These are phyloP conservation scores for Quercus agrifolia DNA, from an alignment of 306 rosid genomes.

Conservation along the genomic window DNA sequence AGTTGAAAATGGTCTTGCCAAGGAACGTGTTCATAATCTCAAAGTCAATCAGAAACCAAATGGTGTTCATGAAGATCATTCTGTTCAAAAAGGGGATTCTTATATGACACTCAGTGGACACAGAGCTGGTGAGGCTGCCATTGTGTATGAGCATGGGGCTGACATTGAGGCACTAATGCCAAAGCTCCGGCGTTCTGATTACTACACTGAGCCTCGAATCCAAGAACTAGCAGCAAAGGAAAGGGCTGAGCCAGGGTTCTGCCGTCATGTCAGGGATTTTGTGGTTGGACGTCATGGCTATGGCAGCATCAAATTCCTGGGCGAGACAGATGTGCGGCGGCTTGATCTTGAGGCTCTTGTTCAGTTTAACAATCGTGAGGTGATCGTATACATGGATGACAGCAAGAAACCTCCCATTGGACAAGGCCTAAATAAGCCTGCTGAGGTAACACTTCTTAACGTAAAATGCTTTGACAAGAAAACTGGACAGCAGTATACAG, in stretches of 20 bases:
- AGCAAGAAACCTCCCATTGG: constrained; percentile 93
- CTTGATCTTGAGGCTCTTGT: constrained; percentile 85
- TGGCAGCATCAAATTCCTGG: constrained; percentile 89
- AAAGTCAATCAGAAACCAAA: constrained; percentile 47
- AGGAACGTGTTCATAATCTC: constrained; percentile 43
- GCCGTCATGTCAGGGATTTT: constrained; percentile 78
- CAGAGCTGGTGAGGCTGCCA: constrained; percentile 98
- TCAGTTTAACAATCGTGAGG: constrained; percentile 91
- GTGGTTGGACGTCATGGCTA: constrained; percentile 89
- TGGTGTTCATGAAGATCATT: constrained; percentile 61
- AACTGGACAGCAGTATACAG: constrained; percentile 64
- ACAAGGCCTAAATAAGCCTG: constrained; percentile 96
- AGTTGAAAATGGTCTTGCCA: constrained; percentile 45
- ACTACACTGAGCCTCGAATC: constrained; percentile 83
- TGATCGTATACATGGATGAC: constrained; percentile 90
- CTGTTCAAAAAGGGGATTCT: constrained; percentile 51
- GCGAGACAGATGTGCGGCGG: constrained; percentile 86
- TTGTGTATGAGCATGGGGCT: constrained; percentile 95
- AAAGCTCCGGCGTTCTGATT: constrained; percentile 82
- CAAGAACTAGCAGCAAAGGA: constrained; percentile 97
- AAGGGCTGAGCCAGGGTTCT: constrained; percentile 91
- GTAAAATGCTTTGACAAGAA: constrained; percentile 79
- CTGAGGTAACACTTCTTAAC: constrained; percentile 92
- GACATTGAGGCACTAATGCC: constrained; percentile 97
- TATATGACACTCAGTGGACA: constrained; percentile 86